Conservation (phyloP, 345 rosid species). For the Dovyalis caffra region DNA sequence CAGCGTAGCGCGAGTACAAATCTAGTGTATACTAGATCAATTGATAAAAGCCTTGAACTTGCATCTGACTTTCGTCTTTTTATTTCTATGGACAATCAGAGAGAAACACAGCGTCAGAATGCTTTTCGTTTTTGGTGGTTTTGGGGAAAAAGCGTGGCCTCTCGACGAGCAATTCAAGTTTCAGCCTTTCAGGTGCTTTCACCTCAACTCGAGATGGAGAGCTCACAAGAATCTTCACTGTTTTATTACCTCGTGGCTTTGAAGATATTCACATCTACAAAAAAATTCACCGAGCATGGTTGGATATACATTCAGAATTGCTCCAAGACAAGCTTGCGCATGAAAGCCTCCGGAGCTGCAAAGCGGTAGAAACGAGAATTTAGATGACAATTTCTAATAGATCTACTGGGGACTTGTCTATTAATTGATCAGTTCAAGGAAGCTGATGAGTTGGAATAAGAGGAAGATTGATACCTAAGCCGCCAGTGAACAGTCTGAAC, state of each 20-base stretch:
- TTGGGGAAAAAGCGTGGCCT: no score
- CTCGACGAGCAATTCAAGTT: no score
- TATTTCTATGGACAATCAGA: no score
- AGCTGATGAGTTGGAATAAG: background rate
- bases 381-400: background rate
- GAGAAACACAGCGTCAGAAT: no score
- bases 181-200: background rate
- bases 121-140: no score
- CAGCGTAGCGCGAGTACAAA: no score
- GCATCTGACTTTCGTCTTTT: no score
- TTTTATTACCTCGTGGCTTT: background rate
- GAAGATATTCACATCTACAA: background rate
- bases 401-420: background rate
- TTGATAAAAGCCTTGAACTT: no score
- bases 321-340: constrained; percentile 43
- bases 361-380: constrained; percentile 5
- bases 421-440: background rate
- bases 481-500: constrained; percentile 53
- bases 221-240: background rate
- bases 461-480: constrained; percentile 29
- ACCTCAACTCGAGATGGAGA: background rate
- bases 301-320: constrained; percentile 27
- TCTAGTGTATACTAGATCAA: no score
- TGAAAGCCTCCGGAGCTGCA: constrained; percentile 47
- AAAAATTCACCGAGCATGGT: background rate